Percentiles rank a stretch among this genome's conserved stretches.
Evolutionary conservation across 208 protist species (phyloP).

Genomic region (Leishmania major): DNA sequence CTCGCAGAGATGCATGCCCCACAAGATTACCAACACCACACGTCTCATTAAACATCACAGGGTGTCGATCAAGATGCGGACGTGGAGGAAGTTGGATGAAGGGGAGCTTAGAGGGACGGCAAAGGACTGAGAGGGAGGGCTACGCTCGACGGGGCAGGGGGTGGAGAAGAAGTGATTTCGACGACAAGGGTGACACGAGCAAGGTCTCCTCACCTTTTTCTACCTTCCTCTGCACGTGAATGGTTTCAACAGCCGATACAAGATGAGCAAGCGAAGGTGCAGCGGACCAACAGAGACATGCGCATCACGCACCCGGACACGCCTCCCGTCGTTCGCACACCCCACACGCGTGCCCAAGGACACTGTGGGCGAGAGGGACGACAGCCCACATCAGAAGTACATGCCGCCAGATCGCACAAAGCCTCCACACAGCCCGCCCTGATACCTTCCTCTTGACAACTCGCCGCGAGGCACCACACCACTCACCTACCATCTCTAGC

Average conservation of each 20-base stretch:
- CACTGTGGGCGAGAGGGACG: not conserved
- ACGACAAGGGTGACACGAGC: not conserved
- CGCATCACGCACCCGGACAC: not conserved
- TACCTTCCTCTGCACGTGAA: not conserved
- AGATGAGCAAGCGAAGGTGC: not conserved
- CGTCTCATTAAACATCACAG: not conserved
- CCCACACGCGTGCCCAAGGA: too few relatives aligned
- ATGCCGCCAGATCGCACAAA: not conserved
- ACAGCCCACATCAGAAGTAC: not conserved
- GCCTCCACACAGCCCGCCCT: not conserved
- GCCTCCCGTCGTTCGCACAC: not conserved
- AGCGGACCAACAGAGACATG: not conserved
- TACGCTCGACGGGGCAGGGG: not conserved
- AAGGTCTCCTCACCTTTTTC: not conserved
- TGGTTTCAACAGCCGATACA: not conserved
- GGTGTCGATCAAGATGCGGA: not conserved
- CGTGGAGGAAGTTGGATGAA: not conserved
- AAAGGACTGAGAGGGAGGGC: not conserved
- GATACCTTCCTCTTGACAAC: not conserved
- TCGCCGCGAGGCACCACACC: not conserved
- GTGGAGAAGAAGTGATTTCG: not conserved
- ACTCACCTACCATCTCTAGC: too few relatives aligned
- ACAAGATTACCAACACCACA: not conserved
- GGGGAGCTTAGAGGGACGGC: not conserved
- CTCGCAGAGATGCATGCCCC: not conserved